Evolutionary conservation across 805 yeast species (phyloP).

Genomic region (Suhomyces vadensis): DNA sequence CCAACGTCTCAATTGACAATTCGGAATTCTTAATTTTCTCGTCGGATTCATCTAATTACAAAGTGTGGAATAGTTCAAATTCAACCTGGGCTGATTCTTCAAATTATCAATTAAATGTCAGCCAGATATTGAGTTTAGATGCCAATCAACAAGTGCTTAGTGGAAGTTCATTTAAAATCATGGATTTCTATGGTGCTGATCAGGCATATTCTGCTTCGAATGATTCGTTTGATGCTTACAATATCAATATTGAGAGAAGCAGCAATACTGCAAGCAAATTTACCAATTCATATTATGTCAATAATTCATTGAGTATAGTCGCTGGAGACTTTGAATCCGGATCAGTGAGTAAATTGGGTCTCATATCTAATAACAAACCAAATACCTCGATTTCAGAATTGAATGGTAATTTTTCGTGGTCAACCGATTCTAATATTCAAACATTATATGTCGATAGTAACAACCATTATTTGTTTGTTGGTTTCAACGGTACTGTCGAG

Average conservation of each 20-base stretch:
- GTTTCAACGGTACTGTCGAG: conserved; percentile 41
- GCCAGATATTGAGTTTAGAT: conserved; percentile 25
- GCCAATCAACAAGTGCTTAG: conserved; percentile 33
- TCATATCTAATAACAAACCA: conserved; percentile 21
- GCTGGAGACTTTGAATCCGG: conserved; percentile 55
- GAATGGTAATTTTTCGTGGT: conserved; percentile 28
- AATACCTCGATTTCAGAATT: conserved; percentile 18
- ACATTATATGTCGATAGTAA: conserved; percentile 38
- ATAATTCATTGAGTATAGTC: conserved; percentile 51
- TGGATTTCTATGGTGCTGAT: conserved; percentile 30
- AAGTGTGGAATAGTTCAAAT: conserved; percentile 45
- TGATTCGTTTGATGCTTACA: conserved; percentile 22
- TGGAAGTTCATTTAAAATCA: conserved; percentile 35
- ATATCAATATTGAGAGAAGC: conserved; percentile 18
- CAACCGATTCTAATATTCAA: conserved; percentile 24
- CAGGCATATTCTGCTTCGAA: conserved; percentile 27
- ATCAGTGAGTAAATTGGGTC: conserved; percentile 28
- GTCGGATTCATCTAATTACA: conserved; percentile 22
- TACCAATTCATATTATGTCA: conserved; percentile 43
- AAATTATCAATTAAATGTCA: conserved; percentile 31
- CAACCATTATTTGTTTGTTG: conserved; percentile 42
- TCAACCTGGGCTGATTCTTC: conserved; percentile 35
- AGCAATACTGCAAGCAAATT: conserved; percentile 20
- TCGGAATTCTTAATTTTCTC: conserved; percentile 45
- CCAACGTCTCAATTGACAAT: conserved; percentile 38